Percentiles rank a stretch among this genome's conserved stretches.
These are phyloP conservation scores for Ganoderma meredithae DNA, from an alignment of 1,284 basidiomycete genomes.

Conservation along the genomic window DNA sequence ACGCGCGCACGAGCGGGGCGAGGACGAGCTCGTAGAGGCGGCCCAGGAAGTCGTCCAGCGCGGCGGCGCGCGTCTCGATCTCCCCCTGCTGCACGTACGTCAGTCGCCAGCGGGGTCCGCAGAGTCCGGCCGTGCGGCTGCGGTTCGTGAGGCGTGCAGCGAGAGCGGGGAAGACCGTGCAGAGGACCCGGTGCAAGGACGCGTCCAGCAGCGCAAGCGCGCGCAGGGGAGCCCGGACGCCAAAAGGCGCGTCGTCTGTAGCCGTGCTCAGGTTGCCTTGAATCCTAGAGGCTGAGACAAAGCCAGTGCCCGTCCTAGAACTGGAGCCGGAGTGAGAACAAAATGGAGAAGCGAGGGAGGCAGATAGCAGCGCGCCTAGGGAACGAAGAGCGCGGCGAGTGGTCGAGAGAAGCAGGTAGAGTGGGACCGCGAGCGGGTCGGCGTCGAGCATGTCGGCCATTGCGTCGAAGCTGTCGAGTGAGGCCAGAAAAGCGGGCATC, in stretches of 20 bases:
- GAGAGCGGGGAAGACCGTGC: slow-evolving; percentile 27
- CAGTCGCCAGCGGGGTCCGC: background rate
- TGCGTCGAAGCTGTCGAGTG: slow-evolving; percentile 33
- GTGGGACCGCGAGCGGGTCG: slow-evolving; percentile 20
- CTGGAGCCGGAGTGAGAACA: background rate
- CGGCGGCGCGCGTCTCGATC: background rate
- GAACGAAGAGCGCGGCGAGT: slow-evolving; percentile 30
- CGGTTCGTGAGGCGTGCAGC: background rate
- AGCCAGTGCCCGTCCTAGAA: too few relatives aligned
- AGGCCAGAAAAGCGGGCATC: slow-evolving; percentile 19
- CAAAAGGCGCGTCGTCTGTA: background rate
- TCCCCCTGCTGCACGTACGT: background rate
- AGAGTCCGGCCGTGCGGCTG: background rate
- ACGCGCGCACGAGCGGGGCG: slow-evolving; percentile 36
- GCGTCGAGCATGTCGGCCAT: slow-evolving; percentile 27
- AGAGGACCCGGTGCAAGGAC: slow-evolving; percentile 31
- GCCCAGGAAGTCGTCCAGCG: slow-evolving; percentile 35
- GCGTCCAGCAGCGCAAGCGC: slow-evolving; percentile 26
- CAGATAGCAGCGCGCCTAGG: slow-evolving; percentile 7
- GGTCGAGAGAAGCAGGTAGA: slow-evolving; percentile 26
- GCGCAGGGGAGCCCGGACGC: slow-evolving; percentile 6
- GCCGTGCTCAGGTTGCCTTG: too few relatives aligned
- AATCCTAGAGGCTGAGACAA: background rate
- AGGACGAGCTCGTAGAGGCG: slow-evolving; percentile 34
- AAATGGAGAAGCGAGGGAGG: slow-evolving; percentile 1